Evolutionary conservation across 306 rosid species (phyloP), one percentile per base, ranked within the genome.

Genomic region (Echinosophora koreensis): DNA sequence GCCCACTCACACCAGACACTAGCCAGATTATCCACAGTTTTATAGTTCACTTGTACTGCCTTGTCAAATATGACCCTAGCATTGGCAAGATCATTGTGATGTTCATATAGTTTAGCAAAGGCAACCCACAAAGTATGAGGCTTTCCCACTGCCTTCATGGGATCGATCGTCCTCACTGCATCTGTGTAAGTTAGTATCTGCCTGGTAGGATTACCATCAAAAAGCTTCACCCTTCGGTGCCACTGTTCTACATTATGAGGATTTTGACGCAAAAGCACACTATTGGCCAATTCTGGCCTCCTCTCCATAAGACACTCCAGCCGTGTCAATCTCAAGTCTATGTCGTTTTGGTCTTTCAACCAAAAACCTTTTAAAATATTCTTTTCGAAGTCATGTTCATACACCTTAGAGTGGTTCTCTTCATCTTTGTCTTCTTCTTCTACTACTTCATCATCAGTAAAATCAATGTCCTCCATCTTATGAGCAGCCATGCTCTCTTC

Each of bases 1-100:
- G 98, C 97, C 98, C 97, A 95, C 80, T 92, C 97, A 87, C 98
- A 95, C 93, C 97, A 95, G 28, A 95, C 71, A 83, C 97, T 92
- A 54, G 97, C 97, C 82, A 94, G 83, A 77, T 94, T 88, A 86
- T 92, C 97, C 82, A 95, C 91, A 3, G 92, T 77, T 84, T 95
- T 95, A 87, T 89, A 95, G 82, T 90, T 92, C 42, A 95, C 95
- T 85, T 95, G 97, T n/a, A 90, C 95, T n/a, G 97, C 98, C 82
- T 89, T 92, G 81, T 94, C 97, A 22, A 89, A 94, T 76, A 92
- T 94, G 79, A 94, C 97, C 70, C 98, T 86, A 30, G 98, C 95
- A 87, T 94, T 94, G 70, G 87, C 85, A 73, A 94, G 83, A 80
- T 94, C 97, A 0, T 84, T 84, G 69, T 95, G 92, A 67, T 72